A percentile compares a stretch with the other conserved stretches of the same genome.
These are phyloP conservation scores for Phylloporus sp. DNA, from an alignment of 768 basidiomycete species.

Conservation along the genomic window DNA sequence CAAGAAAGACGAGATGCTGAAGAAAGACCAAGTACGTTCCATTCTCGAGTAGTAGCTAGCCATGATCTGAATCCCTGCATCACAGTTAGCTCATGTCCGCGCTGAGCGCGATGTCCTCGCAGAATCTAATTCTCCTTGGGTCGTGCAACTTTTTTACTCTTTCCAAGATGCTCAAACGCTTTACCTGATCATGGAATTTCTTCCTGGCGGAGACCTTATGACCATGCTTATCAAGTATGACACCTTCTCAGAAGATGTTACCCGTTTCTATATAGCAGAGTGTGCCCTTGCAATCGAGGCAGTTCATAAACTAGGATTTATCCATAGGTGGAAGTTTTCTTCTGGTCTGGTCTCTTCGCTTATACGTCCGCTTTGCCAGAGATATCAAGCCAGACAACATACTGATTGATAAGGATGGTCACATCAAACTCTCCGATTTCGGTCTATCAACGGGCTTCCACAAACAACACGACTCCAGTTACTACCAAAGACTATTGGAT, in stretches of 20 bases:
- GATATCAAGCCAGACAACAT: conserved; percentile 99
- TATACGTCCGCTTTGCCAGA: conserved; percentile 36
- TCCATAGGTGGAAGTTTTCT: conserved; percentile 66
- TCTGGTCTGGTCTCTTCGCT: neutral
- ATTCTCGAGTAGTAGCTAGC: neutral
- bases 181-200: conserved; percentile 98
- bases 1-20: conserved; percentile 97
- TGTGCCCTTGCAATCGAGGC: conserved; percentile 97
- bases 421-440: conserved; percentile 97
- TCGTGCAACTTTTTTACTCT: conserved; percentile 96
- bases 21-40: conserved; percentile 85
- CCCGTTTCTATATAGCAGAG: conserved; percentile 98
- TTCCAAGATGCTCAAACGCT: conserved; percentile 92
- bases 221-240: conserved; percentile 99
- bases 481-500: conserved; percentile 87
- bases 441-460: conserved; percentile 99
- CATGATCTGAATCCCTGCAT: conserved; percentile 4
- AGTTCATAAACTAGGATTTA: conserved; percentile 95
- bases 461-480: conserved; percentile 93
- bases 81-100: conserved; percentile 91
- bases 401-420: conserved; percentile 85
- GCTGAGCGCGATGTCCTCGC: conserved; percentile 96
- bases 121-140: conserved; percentile 93
- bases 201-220: conserved; percentile 98
- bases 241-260: conserved; percentile 97